These are phyloP conservation scores for Asterochloris erici DNA, from an alignment of 139 green algal species.

Conservation along the genomic window DNA sequence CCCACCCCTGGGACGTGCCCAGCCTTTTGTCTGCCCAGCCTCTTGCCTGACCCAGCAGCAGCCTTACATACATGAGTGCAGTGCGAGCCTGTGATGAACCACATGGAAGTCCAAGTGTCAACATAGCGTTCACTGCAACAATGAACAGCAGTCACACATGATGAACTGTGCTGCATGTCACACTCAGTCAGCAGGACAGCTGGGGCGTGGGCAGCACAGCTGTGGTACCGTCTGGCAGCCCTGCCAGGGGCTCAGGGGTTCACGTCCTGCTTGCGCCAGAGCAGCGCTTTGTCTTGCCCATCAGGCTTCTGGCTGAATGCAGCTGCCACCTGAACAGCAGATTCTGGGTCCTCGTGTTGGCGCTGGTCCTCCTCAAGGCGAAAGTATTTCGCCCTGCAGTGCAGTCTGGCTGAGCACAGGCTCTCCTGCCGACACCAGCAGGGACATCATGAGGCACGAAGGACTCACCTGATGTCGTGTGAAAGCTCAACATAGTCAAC, in stretches of 20 bases:
- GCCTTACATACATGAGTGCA: background rate
- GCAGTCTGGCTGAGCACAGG: too few species aligned
- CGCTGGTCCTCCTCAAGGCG: too few species aligned
- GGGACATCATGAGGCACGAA: too few species aligned
- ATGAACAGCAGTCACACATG: background rate
- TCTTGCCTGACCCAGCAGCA: too few species aligned
- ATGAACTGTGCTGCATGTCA: background rate
- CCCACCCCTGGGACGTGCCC: background rate
- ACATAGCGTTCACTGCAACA: background rate
- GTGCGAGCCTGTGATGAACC: background rate
- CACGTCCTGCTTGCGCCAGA: conserved; percentile 4
- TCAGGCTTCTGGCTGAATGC: background rate
- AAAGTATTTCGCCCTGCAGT: too few species aligned
- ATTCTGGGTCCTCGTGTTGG: too few species aligned
- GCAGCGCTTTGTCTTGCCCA: background rate
- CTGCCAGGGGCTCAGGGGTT: background rate
- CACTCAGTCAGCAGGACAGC: background rate
- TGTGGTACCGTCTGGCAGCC: background rate
- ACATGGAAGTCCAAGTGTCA: background rate
- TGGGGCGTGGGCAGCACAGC: background rate
- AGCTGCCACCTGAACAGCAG: background rate
- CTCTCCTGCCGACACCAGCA: too few species aligned
- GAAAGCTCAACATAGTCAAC: conserved; percentile 10
- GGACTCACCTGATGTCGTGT: background rate
- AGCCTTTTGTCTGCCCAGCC: background rate